phyloP scores from a whole-genome alignment of 2,329 filamentous ascomycete species.

The Xylariaceae sp. region DNA sequence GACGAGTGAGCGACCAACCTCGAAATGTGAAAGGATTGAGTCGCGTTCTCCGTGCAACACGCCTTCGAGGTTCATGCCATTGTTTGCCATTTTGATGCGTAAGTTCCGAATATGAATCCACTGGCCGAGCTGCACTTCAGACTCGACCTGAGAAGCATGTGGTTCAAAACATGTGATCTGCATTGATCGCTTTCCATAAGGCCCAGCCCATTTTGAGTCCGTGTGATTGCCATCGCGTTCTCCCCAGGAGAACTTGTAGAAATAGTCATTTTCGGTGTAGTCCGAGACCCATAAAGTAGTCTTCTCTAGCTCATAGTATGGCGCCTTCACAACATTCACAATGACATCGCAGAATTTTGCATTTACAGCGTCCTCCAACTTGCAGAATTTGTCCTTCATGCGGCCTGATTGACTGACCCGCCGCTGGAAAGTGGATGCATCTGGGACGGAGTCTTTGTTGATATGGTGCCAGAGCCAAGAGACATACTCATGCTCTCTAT shows the following conservation, averaged over 20 bases:
- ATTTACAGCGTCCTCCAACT: conserved; percentile 58
- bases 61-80: conserved; percentile 61
- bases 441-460: conserved; percentile 41
- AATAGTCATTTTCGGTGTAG: conserved; percentile 65
- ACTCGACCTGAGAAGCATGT: conserved; percentile 56
- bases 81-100: conserved; percentile 55
- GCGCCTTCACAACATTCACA: conserved; percentile 60
- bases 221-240: conserved; percentile 40
- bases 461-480: conserved; percentile 43
- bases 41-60: conserved; percentile 58
- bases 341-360: conserved; percentile 62
- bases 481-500: conserved; percentile 41
- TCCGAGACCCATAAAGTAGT: conserved; percentile 72
- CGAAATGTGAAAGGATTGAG: conserved; percentile 50
- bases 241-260: conserved; percentile 49
- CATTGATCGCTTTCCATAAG: conserved; percentile 66
- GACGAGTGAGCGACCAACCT: conserved; percentile 51
- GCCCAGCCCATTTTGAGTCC: conserved; percentile 59
- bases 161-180: conserved; percentile 66
- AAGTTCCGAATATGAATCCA: conserved; percentile 68
- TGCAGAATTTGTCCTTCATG: conserved; percentile 52
- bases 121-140: conserved; percentile 51
- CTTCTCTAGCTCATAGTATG: conserved; percentile 40
- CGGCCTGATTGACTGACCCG: conserved; percentile 38
- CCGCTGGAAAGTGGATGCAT: conserved; percentile 38